Evolutionary conservation across 495 filamentous ascomycete species (phyloP).

Genomic region (Annulohypoxylon maeteangense): DNA sequence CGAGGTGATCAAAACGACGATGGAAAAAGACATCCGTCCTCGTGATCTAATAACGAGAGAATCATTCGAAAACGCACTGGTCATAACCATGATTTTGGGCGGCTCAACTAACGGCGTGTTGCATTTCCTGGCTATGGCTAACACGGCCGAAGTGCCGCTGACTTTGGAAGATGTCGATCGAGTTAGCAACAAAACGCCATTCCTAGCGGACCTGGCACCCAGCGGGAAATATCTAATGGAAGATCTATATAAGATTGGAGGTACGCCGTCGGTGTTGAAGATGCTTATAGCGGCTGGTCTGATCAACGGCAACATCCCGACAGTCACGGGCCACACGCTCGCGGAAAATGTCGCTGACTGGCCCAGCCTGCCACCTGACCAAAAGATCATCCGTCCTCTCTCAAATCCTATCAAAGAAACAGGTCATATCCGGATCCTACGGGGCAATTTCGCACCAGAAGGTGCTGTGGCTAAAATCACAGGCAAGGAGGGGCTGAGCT

Average conservation of each 20-base stretch:
- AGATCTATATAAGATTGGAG: conserved; percentile 93
- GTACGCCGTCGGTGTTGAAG: conserved; percentile 91
- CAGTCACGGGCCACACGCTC: conserved; percentile 92
- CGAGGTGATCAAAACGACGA: conserved; percentile 81
- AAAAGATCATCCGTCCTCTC: conserved; percentile 86
- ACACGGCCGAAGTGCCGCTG: conserved; percentile 83
- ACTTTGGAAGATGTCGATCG: conserved; percentile 89
- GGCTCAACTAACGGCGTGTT: conserved; percentile 93
- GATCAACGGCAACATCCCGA: conserved; percentile 84
- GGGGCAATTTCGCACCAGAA: conserved; percentile 89
- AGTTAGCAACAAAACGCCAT: conserved; percentile 88
- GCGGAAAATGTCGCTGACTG: conserved; percentile 86
- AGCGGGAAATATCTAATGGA: conserved; percentile 92
- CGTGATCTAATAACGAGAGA: conserved; percentile 84
- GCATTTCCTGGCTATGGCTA: conserved; percentile 95
- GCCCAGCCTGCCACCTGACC: conserved; percentile 81
- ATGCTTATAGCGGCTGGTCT: conserved; percentile 83
- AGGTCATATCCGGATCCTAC: conserved; percentile 90
- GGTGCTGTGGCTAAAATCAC: conserved; percentile 98
- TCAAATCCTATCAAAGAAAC: conserved; percentile 85
- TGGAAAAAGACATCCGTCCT: conserved; percentile 89
- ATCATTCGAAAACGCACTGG: conserved; percentile 92
- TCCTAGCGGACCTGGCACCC: conserved; percentile 92
- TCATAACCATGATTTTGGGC: conserved; percentile 91
- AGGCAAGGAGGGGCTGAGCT: conserved; percentile 88